Base-by-base conservation (phyloP, 1,139 yeast species). In the Sugiyamaella neomexicana region DNA sequence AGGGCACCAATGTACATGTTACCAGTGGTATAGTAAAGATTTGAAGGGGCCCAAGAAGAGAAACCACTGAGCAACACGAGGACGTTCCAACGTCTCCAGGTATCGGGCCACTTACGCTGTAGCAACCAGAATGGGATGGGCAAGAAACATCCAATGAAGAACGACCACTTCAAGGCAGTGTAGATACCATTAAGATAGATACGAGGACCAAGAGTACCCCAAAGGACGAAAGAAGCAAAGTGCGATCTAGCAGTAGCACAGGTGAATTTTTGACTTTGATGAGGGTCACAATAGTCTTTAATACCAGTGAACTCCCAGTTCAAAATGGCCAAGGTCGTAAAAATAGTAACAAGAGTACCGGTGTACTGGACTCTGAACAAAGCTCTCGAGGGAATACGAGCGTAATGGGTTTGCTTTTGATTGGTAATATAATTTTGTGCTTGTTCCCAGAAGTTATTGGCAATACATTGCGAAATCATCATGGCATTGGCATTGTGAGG, bases 401-500 rank as follows among this genome's bases (percentile, higher is more conserved):
- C 72, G 62, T 81, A 81, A 65, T 80, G 85, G 2, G 79, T 84
- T 70, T 78, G 65, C 65, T 82, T 83, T 67, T 80, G 81, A 62
- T 81, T 85, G 67, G 82, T 86, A 5, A 61, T 53, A 50, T 57
- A 58, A 56, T 60, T 58, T 34, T 50, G 56, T 20, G 86, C 85
- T 85, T 85, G 69, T 80, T 86, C 9, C 80, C 80, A 69, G 79
- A 82, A 63, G 40, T 81, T 82, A 63, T 81, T 82, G 62, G 78
- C 88, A 57, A 75, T 74, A 1, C 82, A 80, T 66, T 81, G 81
- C 47, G 81, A 70, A 52, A 78, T 75, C 76, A 79, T 81, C 62
- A 82, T 69, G 2, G 87, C 86, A 55, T 75, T 70, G 44, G 85
- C 85, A 58, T 83, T 81, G 57, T 85, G 85, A 41, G 85, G 86